A percentile compares a stretch with the other conserved stretches of the same genome.
Conservation (phyloP, 225 moss, liverwort and hornwort species). For the Marchantia paleacea region DNA sequence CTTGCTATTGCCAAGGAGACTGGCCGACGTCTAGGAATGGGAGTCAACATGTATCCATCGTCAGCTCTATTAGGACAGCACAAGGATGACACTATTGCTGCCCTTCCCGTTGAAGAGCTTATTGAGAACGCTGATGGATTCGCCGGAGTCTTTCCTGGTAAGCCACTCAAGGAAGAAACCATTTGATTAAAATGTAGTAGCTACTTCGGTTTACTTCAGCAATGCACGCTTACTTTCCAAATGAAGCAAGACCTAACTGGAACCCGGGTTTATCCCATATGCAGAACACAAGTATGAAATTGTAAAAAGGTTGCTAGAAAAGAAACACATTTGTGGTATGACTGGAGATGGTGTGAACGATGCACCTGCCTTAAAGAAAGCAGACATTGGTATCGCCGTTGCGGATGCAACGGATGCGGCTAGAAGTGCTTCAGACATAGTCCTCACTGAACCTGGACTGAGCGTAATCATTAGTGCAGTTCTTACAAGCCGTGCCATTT, state of each 20-base stretch:
- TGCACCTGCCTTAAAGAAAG: slow-evolving; percentile 16
- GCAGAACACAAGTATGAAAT: slow-evolving; percentile 24
- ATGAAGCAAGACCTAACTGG: neutral
- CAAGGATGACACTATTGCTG: slow-evolving; percentile 7
- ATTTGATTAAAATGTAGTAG: too few species aligned
- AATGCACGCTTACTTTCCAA: too few species aligned
- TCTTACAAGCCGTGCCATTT: slow-evolving; percentile 16
- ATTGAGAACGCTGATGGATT: neutral
- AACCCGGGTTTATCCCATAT: neutral
- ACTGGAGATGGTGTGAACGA: slow-evolving; percentile 28
- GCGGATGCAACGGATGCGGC: too few species aligned
- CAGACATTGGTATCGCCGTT: neutral
- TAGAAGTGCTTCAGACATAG: slow-evolving; percentile 10
- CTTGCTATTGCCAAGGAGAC: slow-evolving; percentile 26
- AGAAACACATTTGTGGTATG: slow-evolving; percentile 20
- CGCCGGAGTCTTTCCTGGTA: slow-evolving; percentile 20
- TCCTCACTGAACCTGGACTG: slow-evolving; percentile 13
- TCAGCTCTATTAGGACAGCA: neutral
- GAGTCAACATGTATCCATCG: too few species aligned
- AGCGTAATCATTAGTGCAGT: slow-evolving; percentile 23
- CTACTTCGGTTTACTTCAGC: neutral
- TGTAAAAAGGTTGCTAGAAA: slow-evolving; percentile 14
- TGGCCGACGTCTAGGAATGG: slow-evolving; percentile 12
- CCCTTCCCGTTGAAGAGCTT: neutral
- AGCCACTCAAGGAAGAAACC: too few species aligned